phyloP scores from a whole-genome alignment of 192 early-diverging fungal genomes.

The Radiomyces spectabilis region DNA sequence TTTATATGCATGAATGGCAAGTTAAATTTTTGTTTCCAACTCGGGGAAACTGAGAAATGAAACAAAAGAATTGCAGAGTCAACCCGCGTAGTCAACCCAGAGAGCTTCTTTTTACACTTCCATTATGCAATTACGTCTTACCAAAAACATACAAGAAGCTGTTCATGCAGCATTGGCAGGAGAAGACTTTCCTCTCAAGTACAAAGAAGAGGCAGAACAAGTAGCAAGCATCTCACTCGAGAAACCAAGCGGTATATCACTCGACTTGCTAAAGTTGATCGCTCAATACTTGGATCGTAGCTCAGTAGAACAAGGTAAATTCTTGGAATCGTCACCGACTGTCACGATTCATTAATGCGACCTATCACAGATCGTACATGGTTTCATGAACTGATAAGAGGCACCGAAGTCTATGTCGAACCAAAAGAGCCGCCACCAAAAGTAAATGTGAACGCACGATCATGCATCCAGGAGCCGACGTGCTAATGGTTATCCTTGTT shows the following conservation, averaged over 20 bases:
- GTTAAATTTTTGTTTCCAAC: too few species aligned
- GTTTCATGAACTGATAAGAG: conserved; percentile 14
- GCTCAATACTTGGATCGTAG: neutral
- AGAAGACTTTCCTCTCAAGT: neutral
- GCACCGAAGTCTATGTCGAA: conserved; percentile 1
- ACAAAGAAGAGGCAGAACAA: conserved; percentile 3
- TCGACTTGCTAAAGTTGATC: neutral
- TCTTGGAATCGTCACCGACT: too few species aligned
- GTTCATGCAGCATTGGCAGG: neutral
- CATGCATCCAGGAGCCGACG: neutral
- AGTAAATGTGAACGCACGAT: neutral
- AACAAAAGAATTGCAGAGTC: too few species aligned
- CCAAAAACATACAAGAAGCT: conserved; percentile 1
- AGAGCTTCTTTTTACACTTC: too few species aligned
- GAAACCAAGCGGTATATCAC: neutral
- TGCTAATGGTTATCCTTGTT: neutral
- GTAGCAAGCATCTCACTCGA: neutral
- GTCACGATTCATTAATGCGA: neutral
- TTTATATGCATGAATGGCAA: too few species aligned
- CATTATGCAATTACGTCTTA: conserved; percentile 3
- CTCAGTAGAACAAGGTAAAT: too few species aligned
- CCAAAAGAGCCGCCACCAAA: conserved; percentile 5
- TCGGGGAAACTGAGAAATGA: too few species aligned
- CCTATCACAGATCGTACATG: neutral
- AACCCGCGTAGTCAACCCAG: too few species aligned